These are phyloP conservation scores for Sporisorium exsertum DNA, from an alignment of 1,284 basidiomycete genomes.

Conservation along the genomic window DNA sequence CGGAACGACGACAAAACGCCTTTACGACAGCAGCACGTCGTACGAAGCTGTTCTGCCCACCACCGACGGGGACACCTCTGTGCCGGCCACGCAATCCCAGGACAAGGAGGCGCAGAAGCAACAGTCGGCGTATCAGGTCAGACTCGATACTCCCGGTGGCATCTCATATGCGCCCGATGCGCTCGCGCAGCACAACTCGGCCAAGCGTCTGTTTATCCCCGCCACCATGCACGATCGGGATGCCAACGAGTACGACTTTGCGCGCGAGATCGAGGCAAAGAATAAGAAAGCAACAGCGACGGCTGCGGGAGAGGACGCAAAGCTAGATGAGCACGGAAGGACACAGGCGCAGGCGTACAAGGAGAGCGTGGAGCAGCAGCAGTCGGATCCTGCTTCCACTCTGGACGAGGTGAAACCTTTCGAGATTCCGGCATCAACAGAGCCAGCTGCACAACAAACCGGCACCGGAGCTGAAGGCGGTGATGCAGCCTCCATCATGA, in stretches of 20 bases:
- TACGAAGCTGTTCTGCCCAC: slow-evolving; percentile 42
- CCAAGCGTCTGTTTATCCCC: slow-evolving; percentile 61
- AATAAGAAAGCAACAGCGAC: not conserved
- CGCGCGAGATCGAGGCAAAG: slow-evolving; percentile 42
- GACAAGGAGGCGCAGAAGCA: slow-evolving; percentile 20
- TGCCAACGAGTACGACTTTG: slow-evolving; percentile 48
- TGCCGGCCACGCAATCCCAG: slow-evolving; percentile 8
- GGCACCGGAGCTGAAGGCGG: not conserved
- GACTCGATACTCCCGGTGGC: slow-evolving; percentile 65
- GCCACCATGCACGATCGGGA: slow-evolving; percentile 30
- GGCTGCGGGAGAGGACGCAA: not conserved
- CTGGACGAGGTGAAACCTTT: slow-evolving; percentile 13
- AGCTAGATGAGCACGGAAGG: slow-evolving; percentile 26
- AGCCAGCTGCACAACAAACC: not conserved
- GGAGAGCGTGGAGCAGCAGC: slow-evolving; percentile 27
- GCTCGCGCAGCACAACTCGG: slow-evolving; percentile 57
- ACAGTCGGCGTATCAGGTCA: slow-evolving; percentile 48
- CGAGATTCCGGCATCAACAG: slow-evolving; percentile 9
- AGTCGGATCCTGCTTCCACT: not conserved
- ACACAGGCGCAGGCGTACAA: slow-evolving; percentile 45
- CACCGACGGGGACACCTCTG: slow-evolving; percentile 25
- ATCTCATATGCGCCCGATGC: slow-evolving; percentile 63
- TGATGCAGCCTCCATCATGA: slow-evolving; percentile 37
- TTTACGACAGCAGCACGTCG: slow-evolving; percentile 21
- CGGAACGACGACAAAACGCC: slow-evolving; percentile 12